These are phyloP conservation scores for Stagonosporopsis chrysanthemi DNA, from an alignment of 2,329 filamentous ascomycete genomes.

Conservation along the genomic window DNA sequence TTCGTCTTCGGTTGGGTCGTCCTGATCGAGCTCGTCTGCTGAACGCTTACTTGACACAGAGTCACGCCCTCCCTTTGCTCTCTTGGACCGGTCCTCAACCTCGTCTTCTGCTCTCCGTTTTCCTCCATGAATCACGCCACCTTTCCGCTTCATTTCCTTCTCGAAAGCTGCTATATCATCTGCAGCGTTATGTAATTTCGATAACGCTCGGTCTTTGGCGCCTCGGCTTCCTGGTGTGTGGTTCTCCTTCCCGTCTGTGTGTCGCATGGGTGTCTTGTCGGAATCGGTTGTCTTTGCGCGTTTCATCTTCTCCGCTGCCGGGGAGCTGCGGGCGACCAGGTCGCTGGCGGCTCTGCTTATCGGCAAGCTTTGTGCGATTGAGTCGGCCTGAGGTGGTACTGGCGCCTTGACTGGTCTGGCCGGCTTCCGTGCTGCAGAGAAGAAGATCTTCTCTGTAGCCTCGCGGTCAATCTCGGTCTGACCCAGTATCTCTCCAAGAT, in stretches of 20 bases:
- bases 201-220: slow-evolving; percentile 85
- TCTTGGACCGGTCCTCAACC: slow-evolving; percentile 42
- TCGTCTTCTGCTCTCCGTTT: slow-evolving; percentile 50
- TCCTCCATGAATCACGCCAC: slow-evolving; percentile 67
- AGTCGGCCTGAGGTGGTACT: slow-evolving; percentile 23
- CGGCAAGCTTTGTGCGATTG: slow-evolving; percentile 32
- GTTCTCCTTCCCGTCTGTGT: slow-evolving; percentile 75
- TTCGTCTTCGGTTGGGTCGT: slow-evolving; percentile 53
- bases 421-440: slow-evolving; percentile 42
- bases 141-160: slow-evolving; percentile 86
- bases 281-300: slow-evolving; percentile 35
- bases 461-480: slow-evolving; percentile 82
- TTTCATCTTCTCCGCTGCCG: slow-evolving; percentile 34
- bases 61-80: slow-evolving; percentile 40
- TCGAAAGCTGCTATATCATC: slow-evolving; percentile 89
- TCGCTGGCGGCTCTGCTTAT: slow-evolving; percentile 25
- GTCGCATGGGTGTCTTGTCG: slow-evolving; percentile 59
- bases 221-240: slow-evolving; percentile 84
- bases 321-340: slow-evolving; percentile 34
- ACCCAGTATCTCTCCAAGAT: slow-evolving; percentile 90
- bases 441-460: slow-evolving; percentile 74
- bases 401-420: slow-evolving; percentile 32
- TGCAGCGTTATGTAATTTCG: slow-evolving; percentile 76
- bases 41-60: slow-evolving; percentile 55
- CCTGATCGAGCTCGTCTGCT: slow-evolving; percentile 54